Evolutionary conservation across 306 rosid genomes (phyloP).

Genomic region (Vigna nakashimae): DNA sequence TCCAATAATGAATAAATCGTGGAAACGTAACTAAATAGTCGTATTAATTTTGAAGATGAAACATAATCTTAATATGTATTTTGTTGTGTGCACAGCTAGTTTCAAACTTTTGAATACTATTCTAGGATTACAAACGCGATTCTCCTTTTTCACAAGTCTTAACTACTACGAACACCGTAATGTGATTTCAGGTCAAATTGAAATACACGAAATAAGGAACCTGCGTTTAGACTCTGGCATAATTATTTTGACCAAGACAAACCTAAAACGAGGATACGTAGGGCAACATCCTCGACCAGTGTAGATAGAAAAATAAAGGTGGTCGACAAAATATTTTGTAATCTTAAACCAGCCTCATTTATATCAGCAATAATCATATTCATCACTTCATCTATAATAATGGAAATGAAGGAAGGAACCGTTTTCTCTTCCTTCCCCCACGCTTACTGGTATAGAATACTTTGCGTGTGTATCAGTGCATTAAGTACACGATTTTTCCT

Average conservation of each 20-base stretch:
- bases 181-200: not conserved
- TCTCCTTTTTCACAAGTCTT: not conserved
- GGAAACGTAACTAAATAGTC: not conserved
- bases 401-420: not conserved
- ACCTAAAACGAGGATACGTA: not conserved
- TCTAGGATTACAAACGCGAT: not conserved
- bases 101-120: not conserved
- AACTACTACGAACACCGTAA: not conserved
- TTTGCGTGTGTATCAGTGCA: not conserved
- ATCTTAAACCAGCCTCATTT: too few species aligned
- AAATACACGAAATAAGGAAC: not conserved
- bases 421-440: not conserved
- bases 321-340: not conserved
- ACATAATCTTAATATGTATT: not conserved
- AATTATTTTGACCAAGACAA: slow-evolving; percentile 34
- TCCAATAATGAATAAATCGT: not conserved
- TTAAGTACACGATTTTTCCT: not conserved
- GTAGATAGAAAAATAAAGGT: not conserved
- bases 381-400: not conserved
- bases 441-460: not conserved
- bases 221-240: not conserved
- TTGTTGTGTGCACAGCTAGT: not conserved
- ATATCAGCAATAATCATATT: too few species aligned
- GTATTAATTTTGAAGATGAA: not conserved
- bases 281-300: slow-evolving; percentile 15